Percentiles rank a stretch among this genome's conserved stretches.
Conservation (phyloP, 2,329 filamentous ascomycete species). For the Aureobasidium sp. region DNA sequence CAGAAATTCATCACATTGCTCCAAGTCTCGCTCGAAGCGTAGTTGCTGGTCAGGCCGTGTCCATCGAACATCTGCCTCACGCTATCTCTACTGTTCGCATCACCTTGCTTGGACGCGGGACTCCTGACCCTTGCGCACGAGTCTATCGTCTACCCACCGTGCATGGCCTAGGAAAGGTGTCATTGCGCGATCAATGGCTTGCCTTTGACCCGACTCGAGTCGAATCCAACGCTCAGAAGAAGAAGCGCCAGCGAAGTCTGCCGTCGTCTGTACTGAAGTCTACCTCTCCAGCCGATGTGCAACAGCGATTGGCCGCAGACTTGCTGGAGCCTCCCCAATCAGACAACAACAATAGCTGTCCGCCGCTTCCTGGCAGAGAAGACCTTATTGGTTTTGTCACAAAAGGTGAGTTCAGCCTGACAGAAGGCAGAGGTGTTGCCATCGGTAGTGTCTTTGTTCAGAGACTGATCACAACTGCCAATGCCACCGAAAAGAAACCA, state of each 20-base stretch:
- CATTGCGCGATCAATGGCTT: constrained; percentile 65
- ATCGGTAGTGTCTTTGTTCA: constrained; percentile 59
- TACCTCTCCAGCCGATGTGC: constrained; percentile 25
- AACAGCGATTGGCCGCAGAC: constrained; percentile 32
- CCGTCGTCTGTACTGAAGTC: constrained; percentile 11
- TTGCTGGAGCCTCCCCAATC: constrained; percentile 30
- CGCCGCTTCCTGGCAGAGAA: constrained; percentile 59
- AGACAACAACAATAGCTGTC: constrained; percentile 23
- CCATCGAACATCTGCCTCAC: constrained; percentile 21
- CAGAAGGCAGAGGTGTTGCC: constrained; percentile 64
- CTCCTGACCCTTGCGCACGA: constrained; percentile 62
- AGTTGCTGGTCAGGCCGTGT: neutral
- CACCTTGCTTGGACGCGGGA: constrained; percentile 59
- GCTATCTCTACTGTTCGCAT: constrained; percentile 55
- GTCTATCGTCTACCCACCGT: constrained; percentile 73
- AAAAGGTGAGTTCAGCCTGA: constrained; percentile 72
- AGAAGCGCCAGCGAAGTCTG: constrained; percentile 19
- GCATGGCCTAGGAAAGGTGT: constrained; percentile 20
- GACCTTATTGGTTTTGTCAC: constrained; percentile 89
- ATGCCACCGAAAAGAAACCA: constrained; percentile 30
- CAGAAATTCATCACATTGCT: neutral
- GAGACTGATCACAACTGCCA: neutral
- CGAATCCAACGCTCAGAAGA: constrained; percentile 13
- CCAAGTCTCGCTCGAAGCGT: neutral
- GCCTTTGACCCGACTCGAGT: constrained; percentile 36